Evolutionary conservation across 345 rosid genomes (phyloP), one percentile per base, ranked within the genome.

Genomic region (Bruguiera sexangula): DNA sequence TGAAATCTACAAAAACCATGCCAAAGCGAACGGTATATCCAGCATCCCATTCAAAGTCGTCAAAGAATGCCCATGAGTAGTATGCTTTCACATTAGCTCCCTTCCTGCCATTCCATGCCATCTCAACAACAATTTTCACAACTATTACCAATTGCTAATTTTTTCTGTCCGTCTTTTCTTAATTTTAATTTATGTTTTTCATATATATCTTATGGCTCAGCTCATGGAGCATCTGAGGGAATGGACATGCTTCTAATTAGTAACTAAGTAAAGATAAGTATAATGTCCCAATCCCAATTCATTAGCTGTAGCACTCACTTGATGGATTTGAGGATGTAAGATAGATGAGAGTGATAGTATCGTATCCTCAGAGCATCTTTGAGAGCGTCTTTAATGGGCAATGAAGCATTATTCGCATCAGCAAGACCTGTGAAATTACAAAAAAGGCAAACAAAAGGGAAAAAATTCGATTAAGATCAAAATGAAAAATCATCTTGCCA

Each of bases 21-120:
- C 92, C 94, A 22, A 79, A 86, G 51, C 87, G 79, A 30, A 71
- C 69, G 0, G 86, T 85, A 63, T 80, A 90, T 43, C 96, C 92
- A 3, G 68, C 69, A 63, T 52, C 53, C 93, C 93, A 88, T 57
- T 85, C 89, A 2, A 87, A 88, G 73, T 88, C 80, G 67, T 87
- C 92, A 6, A 85, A 39, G 60, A 90, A 82, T 22, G 87, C 75
- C 96, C 93, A 90, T 50, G 67, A 72, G 7, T 69, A 83, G 63
- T 88, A 90, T 26, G 85, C 87, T 70, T 74, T 83, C 50, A 88
- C 87, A n/a, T 84, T 70, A 0, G 73, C 85, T 63, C 89, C 88
- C 9, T 81, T 85, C 78, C 82, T 85, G 78, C 67, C 3, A 20
- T 31, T 31, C 21, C 55, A 19, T 51, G n/a, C 21, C 55, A 19